phyloP scores from a whole-genome alignment of 2,329 filamentous ascomycete genomes.

The Grosmannia serpens region DNA sequence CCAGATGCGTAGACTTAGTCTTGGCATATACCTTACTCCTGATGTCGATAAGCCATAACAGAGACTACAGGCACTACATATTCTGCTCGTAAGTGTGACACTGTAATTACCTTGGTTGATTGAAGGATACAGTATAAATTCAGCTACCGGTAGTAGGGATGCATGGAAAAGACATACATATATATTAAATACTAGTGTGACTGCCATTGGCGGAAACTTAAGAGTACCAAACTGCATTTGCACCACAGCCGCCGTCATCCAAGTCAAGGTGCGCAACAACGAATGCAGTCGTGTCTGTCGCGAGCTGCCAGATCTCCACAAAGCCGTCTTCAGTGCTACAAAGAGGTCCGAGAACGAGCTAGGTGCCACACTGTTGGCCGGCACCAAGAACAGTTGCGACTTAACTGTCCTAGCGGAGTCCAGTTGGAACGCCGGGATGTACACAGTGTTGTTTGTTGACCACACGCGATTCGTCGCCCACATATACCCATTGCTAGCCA shows the following conservation, averaged over 20 bases:
- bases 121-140: too few relatives aligned
- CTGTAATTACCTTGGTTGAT: too few relatives aligned
- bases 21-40: too few relatives aligned
- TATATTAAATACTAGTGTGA: too few relatives aligned
- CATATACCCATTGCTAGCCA: conserved; percentile 9
- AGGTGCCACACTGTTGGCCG: conserved; percentile 12
- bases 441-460: conserved; percentile 5
- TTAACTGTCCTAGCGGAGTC: conserved; percentile 5
- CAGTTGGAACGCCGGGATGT: conserved; percentile 5
- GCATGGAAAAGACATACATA: too few relatives aligned
- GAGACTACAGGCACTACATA: too few relatives aligned
- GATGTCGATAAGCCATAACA: too few relatives aligned
- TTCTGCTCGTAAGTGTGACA: too few relatives aligned
- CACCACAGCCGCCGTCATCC: conserved; percentile 14
- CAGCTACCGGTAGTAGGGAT: too few relatives aligned
- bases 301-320: conserved; percentile 14
- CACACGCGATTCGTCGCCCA: conserved; percentile 12
- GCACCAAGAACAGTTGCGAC: conserved; percentile 11
- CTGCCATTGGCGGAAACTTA: too few relatives aligned
- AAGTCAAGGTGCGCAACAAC: conserved; percentile 12
- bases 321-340: conserved; percentile 14
- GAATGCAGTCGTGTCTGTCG: conserved; percentile 5
- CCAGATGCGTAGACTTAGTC: not conserved
- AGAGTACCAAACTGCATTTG: conserved; percentile 14
- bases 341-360: conserved; percentile 11